A percentile compares a stretch with the other conserved stretches of the same genome.
These are phyloP conservation scores for Lachnellula arida DNA, from an alignment of 2,329 filamentous ascomycete species.

Conservation along the genomic window DNA sequence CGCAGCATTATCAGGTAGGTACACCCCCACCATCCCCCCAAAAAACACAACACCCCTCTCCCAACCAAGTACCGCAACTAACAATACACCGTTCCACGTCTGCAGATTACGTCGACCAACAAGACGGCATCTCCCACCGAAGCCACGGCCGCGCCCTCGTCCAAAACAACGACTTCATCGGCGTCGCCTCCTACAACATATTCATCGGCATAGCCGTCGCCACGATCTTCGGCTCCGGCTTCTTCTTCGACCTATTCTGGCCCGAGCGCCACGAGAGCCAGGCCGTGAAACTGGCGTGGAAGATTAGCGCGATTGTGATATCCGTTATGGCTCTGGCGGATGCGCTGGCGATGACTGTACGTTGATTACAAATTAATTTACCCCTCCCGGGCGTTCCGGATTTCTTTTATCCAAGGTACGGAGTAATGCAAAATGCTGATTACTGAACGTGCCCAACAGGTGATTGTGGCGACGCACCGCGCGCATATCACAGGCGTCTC, in stretches of 20 bases:
- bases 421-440: not conserved
- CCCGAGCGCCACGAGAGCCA: constrained; percentile 47
- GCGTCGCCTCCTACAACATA: constrained; percentile 53
- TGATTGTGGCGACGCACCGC: constrained; percentile 43
- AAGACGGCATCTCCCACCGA: constrained; percentile 41
- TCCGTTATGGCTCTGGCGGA: constrained; percentile 43
- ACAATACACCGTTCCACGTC: constrained; percentile 28
- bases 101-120: constrained; percentile 51
- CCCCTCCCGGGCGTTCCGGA: not conserved
- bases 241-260: constrained; percentile 61
- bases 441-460: constrained; percentile 16
- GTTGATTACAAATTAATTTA: not conserved
- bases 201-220: constrained; percentile 53
- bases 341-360: constrained; percentile 44
- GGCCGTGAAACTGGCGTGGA: constrained; percentile 50
- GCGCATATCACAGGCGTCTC: constrained; percentile 41
- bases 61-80: not conserved
- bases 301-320: constrained; percentile 44
- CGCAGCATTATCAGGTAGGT: constrained; percentile 49
- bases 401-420: too few relatives aligned
- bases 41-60: too few relatives aligned
- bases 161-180: constrained; percentile 52
- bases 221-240: constrained; percentile 53
- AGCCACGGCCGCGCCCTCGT: constrained; percentile 36
- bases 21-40: constrained; percentile 10